Evolutionary conservation across 169 alveolate species (phyloP).

Genomic region (Plasmodium ovale): DNA sequence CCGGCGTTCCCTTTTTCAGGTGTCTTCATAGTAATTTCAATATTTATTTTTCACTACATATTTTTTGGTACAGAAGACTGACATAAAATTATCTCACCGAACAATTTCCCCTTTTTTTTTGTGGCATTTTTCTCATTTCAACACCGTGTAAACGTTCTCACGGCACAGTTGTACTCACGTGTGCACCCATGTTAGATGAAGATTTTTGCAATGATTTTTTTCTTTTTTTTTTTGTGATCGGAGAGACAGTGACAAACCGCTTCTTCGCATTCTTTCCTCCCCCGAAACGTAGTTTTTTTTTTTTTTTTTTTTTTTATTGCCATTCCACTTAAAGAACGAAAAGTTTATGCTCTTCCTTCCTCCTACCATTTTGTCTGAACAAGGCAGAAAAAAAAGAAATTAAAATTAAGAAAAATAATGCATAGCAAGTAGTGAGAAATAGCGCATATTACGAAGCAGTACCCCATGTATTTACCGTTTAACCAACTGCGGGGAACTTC

Average conservation of each 20-base stretch:
- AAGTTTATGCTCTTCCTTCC: not conserved
- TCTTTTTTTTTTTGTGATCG: no score
- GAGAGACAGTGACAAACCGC: no score
- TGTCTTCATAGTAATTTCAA: constrained; percentile 32
- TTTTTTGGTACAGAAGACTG: constrained; percentile 26
- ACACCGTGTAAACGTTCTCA: no score
- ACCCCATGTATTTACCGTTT: not conserved
- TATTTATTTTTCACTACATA: constrained; percentile 63
- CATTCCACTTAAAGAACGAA: no score
- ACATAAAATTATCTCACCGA: no score
- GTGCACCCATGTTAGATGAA: no score
- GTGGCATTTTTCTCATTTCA: no score
- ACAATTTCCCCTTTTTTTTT: no score
- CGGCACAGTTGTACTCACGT: no score
- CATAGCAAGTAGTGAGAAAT: no score
- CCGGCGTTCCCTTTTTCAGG: constrained; percentile 17
- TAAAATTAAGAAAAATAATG: no score
- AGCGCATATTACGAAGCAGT: not conserved
- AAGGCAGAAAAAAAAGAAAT: not conserved
- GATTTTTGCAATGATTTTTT: not conserved
- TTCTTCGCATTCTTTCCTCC: no score
- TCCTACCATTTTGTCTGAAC: not conserved
- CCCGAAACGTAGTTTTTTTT: not conserved
- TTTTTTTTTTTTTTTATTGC: not conserved
- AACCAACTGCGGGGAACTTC: not conserved